These are phyloP conservation scores for Ogataea kodamae DNA, from an alignment of 805 yeast species.

Conservation along the genomic window DNA sequence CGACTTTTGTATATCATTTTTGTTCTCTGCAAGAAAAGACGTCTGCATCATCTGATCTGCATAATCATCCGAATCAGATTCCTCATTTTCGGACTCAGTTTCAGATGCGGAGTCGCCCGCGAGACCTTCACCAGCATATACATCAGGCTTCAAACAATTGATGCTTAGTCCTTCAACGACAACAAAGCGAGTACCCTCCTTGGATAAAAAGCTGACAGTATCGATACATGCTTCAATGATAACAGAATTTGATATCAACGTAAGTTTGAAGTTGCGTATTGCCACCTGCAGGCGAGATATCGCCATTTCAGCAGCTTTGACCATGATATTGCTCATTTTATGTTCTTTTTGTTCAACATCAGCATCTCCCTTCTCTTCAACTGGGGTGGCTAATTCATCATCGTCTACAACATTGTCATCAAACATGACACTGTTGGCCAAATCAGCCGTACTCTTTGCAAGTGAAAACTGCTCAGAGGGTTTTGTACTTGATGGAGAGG, in stretches of 20 bases:
- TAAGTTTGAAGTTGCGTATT: constrained; percentile 45
- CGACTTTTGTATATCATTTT: constrained; percentile 31
- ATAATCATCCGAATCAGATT: constrained; percentile 32
- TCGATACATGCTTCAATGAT: constrained; percentile 35
- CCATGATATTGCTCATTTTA: constrained; percentile 53
- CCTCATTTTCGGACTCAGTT: constrained; percentile 24
- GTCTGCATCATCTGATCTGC: constrained; percentile 37
- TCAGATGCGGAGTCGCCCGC: constrained; percentile 6
- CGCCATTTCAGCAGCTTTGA: constrained; percentile 64
- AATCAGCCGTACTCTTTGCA: constrained; percentile 70
- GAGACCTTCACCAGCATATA: constrained; percentile 30
- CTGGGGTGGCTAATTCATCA: constrained; percentile 21
- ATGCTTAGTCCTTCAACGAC: constrained; percentile 39
- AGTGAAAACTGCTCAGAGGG: constrained; percentile 43
- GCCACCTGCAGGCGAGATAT: constrained; percentile 54
- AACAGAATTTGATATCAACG: constrained; percentile 45
- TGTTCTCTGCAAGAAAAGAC: constrained; percentile 30
- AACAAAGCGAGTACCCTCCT: constrained; percentile 45
- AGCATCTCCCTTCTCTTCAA: not conserved
- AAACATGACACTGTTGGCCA: constrained; percentile 58
- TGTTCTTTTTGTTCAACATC: constrained; percentile 19
- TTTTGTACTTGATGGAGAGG: constrained; percentile 25
- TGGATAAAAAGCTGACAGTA: constrained; percentile 35
- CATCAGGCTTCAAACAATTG: constrained; percentile 39
- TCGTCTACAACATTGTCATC: constrained; percentile 39